Conservation (phyloP, 805 yeast species). For the Lachancea sp. region DNA sequence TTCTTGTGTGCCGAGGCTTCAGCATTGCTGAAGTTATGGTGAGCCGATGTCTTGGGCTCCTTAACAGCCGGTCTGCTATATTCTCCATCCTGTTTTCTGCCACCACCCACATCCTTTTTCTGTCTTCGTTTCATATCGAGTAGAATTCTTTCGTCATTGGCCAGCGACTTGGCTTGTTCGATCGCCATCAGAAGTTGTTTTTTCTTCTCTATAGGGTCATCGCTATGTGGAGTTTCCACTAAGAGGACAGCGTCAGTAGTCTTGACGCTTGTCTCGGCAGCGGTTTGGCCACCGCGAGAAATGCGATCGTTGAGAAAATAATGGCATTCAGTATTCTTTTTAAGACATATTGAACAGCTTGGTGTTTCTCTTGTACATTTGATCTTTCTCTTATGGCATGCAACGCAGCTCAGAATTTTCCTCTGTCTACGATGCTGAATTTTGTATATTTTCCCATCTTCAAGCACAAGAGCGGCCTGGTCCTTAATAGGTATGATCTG, state of each 20-base stretch:
- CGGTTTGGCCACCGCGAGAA: constrained; percentile 27
- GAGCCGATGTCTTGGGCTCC: background rate
- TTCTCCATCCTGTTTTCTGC: background rate
- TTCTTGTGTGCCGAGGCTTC: background rate
- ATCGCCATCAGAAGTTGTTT: constrained; percentile 10
- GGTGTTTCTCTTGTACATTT: constrained; percentile 51
- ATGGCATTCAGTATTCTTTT: constrained; percentile 42
- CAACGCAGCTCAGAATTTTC: constrained; percentile 48
- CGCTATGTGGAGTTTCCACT: constrained; percentile 19
- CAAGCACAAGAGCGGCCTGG: constrained; percentile 35
- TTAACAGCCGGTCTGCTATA: background rate
- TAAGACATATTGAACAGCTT: constrained; percentile 45
- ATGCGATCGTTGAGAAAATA: constrained; percentile 55
- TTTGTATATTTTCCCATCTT: constrained; percentile 50
- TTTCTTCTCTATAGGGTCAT: constrained; percentile 11
- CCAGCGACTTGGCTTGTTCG: constrained; percentile 10
- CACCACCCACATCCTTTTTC: constrained; percentile 4
- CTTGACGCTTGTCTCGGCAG: constrained; percentile 21
- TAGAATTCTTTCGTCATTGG: constrained; percentile 4
- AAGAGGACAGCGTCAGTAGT: background rate
- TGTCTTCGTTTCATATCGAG: constrained; percentile 6
- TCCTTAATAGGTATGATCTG: constrained; percentile 31
- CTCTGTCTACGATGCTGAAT: constrained; percentile 57
- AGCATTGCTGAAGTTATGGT: background rate
- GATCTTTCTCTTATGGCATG: constrained; percentile 53